Evolutionary conservation across 2,329 filamentous ascomycete genomes (phyloP).

Genomic region (Ophiocordyceps camponoti-saundersi): DNA sequence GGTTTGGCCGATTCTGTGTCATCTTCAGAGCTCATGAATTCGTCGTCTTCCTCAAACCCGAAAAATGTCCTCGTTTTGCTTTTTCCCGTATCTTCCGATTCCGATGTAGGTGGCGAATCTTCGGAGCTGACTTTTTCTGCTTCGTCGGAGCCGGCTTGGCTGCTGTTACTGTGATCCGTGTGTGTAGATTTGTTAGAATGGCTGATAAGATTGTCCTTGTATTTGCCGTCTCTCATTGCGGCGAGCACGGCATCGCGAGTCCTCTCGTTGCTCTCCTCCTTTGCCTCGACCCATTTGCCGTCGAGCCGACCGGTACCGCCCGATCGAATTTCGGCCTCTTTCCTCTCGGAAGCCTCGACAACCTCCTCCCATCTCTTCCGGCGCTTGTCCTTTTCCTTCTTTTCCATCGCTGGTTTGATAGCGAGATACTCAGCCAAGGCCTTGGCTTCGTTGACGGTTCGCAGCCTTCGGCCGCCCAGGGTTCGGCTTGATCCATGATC

Average conservation of each 20-base stretch:
- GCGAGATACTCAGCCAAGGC: conserved; percentile 86
- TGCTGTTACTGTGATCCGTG: conserved; percentile 11
- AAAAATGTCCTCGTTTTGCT: conserved; percentile 38
- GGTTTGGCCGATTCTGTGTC: conserved; percentile 22
- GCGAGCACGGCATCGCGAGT: conserved; percentile 60
- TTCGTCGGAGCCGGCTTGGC: conserved; percentile 14
- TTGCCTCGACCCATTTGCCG: conserved; percentile 87
- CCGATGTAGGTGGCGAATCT: conserved; percentile 30
- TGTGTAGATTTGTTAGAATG: conserved; percentile 33
- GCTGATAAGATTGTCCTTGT: conserved; percentile 40
- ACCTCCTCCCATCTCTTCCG: conserved; percentile 77
- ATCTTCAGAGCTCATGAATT: conserved; percentile 54
- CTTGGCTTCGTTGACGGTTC: conserved; percentile 91
- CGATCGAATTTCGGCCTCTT: conserved; percentile 66
- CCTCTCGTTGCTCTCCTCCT: conserved; percentile 75
- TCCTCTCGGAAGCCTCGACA: conserved; percentile 66
- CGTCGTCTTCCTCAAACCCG: conserved; percentile 66
- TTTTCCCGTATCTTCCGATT: conserved; percentile 19
- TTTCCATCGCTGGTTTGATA: conserved; percentile 94
- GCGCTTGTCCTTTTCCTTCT: conserved; percentile 76
- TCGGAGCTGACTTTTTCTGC: conserved; percentile 24
- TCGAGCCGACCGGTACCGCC: conserved; percentile 59
- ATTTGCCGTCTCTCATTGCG: conserved; percentile 48
- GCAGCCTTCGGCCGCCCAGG: conserved; percentile 72
- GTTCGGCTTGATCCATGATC: conserved; percentile 86